Evolutionary conservation across 2,329 filamentous ascomycete genomes (phyloP), one percentile per base, ranked within the genome.

Genomic region (Rhinocladiella similis): DNA sequence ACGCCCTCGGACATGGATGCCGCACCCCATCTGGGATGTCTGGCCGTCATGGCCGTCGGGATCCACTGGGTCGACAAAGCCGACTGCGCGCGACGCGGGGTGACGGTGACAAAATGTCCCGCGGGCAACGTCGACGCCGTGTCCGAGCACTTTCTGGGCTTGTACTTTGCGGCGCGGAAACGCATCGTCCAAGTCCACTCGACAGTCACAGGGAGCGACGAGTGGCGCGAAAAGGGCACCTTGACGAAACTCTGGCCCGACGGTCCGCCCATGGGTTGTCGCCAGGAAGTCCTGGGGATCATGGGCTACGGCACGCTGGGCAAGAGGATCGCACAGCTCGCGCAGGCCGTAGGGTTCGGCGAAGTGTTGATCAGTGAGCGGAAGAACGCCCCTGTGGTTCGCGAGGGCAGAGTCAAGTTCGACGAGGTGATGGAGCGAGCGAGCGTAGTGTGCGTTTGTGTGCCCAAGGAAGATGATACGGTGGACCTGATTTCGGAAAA

Each of bases 231-330:
- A 45, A 69, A 68, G 56, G 70, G 70, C n/a, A 70, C 67, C 33
- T 57, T 76, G 59, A 70, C 75, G 9, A 62, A 60, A 29, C 57
- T 66, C 54, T 56, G 60, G 66, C 36, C 65, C 51, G 36, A 56
- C 63, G 46, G 66, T 62, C 72, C 75, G 20, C 77, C 77, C 41
- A 61, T 79, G 60, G 77, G 74, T 1, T 78, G 75, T 64, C 66
- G 69, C 18, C 78, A 81, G 54, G 79, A 82, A 66, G 72, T 75
- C 2, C 64, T 79, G 60, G 79, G 77, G 1, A 72, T 82, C 53
- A 67, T 82, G 50, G 79, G 79, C 1, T 80, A 80, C 65, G 80
- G 80, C 1, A 70, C 70, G 14, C 67, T 81, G 33, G 79, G 78
- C 66, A 77, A 76, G 59, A 68, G 73, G 19, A 75, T 81, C 39